Evolutionary conservation across 73 alveolate genomes (phyloP).

Genomic region (Blepharisma stoltei): DNA sequence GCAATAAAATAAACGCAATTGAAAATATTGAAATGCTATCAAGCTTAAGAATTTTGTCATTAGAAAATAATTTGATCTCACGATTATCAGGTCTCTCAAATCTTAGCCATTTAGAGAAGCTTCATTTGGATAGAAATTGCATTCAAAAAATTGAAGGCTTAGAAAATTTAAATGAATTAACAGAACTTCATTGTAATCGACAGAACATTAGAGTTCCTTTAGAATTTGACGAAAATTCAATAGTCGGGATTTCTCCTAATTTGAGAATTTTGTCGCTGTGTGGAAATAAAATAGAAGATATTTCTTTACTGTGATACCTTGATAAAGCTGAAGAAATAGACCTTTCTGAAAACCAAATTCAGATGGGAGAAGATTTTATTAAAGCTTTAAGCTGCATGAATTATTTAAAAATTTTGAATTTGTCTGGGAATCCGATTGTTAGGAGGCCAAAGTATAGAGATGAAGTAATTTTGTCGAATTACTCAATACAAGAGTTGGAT

Average conservation of each 20-base stretch:
- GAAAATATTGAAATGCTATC: neutral
- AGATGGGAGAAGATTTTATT: neutral
- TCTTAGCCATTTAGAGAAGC: neutral
- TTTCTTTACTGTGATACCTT: neutral
- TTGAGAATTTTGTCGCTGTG: neutral
- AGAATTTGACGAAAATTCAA: slow-evolving; percentile 6
- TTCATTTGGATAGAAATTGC: neutral
- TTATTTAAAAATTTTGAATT: neutral
- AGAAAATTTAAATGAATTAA: neutral
- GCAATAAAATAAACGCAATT: neutral
- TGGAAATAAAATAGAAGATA: slow-evolving; percentile 13
- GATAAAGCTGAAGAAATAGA: slow-evolving; percentile 10
- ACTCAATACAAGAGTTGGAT: slow-evolving; percentile 5
- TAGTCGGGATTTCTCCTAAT: neutral
- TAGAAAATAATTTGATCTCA: neutral
- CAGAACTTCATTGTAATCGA: neutral
- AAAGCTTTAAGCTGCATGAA: slow-evolving; percentile 8
- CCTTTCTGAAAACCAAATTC: neutral
- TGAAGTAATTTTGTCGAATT: neutral
- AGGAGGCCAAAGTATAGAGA: slow-evolving; percentile 15
- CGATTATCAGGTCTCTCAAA: neutral
- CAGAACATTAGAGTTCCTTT: neutral
- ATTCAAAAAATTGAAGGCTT: neutral
- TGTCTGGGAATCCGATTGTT: slow-evolving; percentile 3
- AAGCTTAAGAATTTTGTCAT: neutral